Conservation (phyloP, 2,329 filamentous ascomycete species). For the Penicillium sp. region DNA sequence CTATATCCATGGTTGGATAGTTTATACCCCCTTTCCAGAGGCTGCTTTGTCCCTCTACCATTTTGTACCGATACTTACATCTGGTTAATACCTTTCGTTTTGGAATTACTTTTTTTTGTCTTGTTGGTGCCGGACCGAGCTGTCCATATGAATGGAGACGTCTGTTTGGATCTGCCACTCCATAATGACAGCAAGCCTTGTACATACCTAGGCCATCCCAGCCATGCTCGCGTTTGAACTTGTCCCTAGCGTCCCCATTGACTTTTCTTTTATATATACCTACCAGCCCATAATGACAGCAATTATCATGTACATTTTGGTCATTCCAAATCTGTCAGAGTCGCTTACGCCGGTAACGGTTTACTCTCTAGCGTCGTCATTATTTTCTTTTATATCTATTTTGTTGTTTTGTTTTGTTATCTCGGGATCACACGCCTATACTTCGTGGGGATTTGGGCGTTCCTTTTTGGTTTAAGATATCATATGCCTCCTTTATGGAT, state of each 20-base stretch:
- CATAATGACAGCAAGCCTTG: background rate
- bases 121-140: background rate
- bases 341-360: background rate
- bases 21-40: constrained; percentile 22
- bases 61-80: constrained; percentile 21
- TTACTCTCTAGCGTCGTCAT: background rate
- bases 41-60: constrained; percentile 6
- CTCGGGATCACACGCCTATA: background rate
- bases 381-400: background rate
- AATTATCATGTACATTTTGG: background rate
- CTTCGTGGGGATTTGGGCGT: background rate
- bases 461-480: background rate
- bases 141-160: background rate
- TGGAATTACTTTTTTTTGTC: constrained; percentile 3
- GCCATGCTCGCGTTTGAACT: background rate
- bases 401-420: background rate
- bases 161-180: background rate
- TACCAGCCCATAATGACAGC: background rate
- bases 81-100: constrained; percentile 15
- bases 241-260: background rate
- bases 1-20: constrained; percentile 19
- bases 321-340: background rate
- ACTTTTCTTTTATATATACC: background rate
- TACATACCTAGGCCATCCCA: background rate
- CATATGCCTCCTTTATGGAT: constrained; percentile 11